Conservation (phyloP, 2,329 filamentous ascomycete species). For the Colletotrichum tropicicola region DNA sequence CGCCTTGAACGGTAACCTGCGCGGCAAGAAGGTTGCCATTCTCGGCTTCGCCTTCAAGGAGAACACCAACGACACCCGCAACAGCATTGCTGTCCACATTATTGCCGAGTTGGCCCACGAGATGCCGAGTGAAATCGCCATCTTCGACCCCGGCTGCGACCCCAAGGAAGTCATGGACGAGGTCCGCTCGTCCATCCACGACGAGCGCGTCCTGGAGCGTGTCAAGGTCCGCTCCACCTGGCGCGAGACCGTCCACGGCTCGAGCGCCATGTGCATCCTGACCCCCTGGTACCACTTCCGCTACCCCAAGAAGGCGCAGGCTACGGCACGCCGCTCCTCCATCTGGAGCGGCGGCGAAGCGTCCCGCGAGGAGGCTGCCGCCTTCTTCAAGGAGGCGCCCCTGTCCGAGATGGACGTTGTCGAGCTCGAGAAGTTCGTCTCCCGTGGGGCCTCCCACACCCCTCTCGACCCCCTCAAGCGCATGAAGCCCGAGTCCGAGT, state of each 20-base stretch:
- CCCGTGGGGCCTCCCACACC: conserved; percentile 40
- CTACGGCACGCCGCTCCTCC: conserved; percentile 27
- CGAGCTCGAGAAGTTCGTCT: conserved; percentile 35
- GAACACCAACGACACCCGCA: conserved; percentile 78
- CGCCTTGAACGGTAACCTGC: conserved; percentile 74
- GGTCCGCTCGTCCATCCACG: conserved; percentile 57
- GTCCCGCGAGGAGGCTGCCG: conserved; percentile 21
- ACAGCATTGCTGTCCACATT: conserved; percentile 74
- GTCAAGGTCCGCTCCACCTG: conserved; percentile 60
- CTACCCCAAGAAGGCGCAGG: conserved; percentile 36
- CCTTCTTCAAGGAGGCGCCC: conserved; percentile 27
- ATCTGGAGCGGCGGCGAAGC: conserved; percentile 24
- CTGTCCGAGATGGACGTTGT: conserved; percentile 39
- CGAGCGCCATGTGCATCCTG: conserved; percentile 56
- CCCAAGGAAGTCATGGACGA: conserved; percentile 59
- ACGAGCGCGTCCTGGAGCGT: conserved; percentile 64
- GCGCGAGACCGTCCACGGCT: conserved; percentile 31
- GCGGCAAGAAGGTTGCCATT: conserved; percentile 75
- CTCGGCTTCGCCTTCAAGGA: conserved; percentile 85
- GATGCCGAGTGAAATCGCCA: conserved; percentile 68
- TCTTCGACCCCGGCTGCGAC: conserved; percentile 74
- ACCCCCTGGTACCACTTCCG: conserved; percentile 64
- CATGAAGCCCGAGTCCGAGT: conserved; percentile 50
- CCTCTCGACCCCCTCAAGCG: conserved; percentile 54
- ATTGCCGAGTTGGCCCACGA: conserved; percentile 73